Evolutionary conservation across 768 basidiomycete species (phyloP).

Genomic region (Leccinum imitatum): DNA sequence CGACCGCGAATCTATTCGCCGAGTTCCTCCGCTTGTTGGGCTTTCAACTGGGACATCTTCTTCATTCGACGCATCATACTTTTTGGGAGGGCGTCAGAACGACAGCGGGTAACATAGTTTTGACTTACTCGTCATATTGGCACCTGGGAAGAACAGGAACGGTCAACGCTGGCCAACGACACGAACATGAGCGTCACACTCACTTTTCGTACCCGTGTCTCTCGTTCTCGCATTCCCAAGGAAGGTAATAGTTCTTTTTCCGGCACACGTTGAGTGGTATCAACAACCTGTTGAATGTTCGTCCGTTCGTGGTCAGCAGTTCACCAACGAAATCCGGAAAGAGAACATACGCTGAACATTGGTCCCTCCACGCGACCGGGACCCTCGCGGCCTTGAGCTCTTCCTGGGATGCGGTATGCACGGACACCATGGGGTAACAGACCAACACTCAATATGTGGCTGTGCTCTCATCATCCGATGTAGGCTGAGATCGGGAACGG

Average conservation of each 20-base stretch:
- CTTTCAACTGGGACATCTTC: conserved; percentile 72
- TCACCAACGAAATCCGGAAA: neutral
- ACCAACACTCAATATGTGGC: neutral
- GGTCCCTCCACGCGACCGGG: conserved; percentile 84
- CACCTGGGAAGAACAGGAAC: conserved; percentile 52
- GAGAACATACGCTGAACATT: conserved; percentile 80
- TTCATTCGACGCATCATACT: conserved; percentile 92
- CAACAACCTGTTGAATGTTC: conserved; percentile 54
- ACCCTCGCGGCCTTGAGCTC: conserved; percentile 75
- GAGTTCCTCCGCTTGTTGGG: conserved; percentile 41
- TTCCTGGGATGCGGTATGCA: conserved; percentile 78
- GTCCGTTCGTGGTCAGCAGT: neutral
- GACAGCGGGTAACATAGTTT: neutral
- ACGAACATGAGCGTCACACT: conserved; percentile 20
- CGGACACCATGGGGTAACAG: conserved; percentile 53
- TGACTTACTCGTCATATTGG: conserved; percentile 92
- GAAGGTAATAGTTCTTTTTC: conserved; percentile 70
- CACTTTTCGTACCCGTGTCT: conserved; percentile 84
- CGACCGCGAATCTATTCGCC: conserved; percentile 26
- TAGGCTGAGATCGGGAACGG: no score
- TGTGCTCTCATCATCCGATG: neutral
- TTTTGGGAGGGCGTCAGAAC: conserved; percentile 1
- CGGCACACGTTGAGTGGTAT: conserved; percentile 89
- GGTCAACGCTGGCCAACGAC: conserved; percentile 9
- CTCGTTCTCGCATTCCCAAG: conserved; percentile 95